Conservation (phyloP, 1,139 yeast species). For the Arxiozyma slooffiae region DNA sequence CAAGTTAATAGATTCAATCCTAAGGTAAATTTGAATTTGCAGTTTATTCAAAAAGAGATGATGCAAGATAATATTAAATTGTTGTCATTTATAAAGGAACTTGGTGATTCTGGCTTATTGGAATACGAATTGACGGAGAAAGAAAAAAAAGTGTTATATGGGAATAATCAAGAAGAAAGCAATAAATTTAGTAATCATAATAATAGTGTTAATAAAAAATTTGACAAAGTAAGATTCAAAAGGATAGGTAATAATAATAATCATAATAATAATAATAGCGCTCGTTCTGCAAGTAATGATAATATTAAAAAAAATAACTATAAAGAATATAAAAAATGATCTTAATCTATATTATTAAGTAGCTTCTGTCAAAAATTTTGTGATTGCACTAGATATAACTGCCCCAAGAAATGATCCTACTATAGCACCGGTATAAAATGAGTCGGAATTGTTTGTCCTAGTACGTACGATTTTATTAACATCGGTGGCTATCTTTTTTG, state of each 20-base stretch:
- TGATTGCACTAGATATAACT: slow-evolving; percentile 16
- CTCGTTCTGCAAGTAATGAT: not conserved
- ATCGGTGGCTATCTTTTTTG: not conserved
- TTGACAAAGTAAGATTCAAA: slow-evolving; percentile 2
- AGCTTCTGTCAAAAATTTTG: slow-evolving; percentile 13
- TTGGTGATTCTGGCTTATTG: slow-evolving; percentile 27
- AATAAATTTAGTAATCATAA: slow-evolving; percentile 5
- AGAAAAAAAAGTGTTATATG: slow-evolving; percentile 29
- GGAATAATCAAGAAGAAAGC: slow-evolving; percentile 7
- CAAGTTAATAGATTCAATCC: slow-evolving; percentile 27
- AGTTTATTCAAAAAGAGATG: slow-evolving; percentile 28
- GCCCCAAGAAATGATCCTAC: slow-evolving; percentile 27
- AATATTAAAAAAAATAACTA: not conserved
- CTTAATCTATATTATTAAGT: not conserved
- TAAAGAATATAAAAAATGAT: not conserved
- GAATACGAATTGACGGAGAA: slow-evolving; percentile 25
- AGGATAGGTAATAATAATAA: slow-evolving; percentile 1
- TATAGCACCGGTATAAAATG: slow-evolving; percentile 22
- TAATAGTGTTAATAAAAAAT: slow-evolving; percentile 4
- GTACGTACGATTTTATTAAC: not conserved
- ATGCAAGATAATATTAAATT: slow-evolving; percentile 25
- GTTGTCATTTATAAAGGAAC: slow-evolving; percentile 25
- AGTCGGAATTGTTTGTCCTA: slow-evolving; percentile 1
- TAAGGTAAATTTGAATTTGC: slow-evolving; percentile 22
- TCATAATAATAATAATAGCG: not conserved